Base-by-base conservation (phyloP, 75 land plant genomes). In the Picea sitchensis region DNA sequence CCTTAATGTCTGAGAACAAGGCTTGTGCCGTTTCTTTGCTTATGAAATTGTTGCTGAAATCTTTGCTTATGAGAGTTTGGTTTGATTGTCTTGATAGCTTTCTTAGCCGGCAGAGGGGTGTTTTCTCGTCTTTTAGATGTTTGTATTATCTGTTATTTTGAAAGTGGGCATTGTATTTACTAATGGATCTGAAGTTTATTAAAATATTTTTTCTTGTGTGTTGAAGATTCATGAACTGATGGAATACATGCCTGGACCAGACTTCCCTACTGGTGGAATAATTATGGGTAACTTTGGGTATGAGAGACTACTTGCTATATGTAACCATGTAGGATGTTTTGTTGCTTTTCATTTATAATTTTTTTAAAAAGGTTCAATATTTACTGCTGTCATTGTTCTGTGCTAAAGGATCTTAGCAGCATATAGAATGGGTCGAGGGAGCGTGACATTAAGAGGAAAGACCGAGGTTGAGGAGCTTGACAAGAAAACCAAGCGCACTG, bases 241-340 rank as follows among this genome's bases (percentile, higher is more conserved):
- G 85, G 97, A 95, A 77, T 94, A 93, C 82, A 81, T 97, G 94
- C 99, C 99, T 68, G 99, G 96, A 34, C 99, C 99, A 64, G 99
- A 97, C 84, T 97, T 97, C 68, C 99, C 99, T 57, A 97, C 99
- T 79, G 99, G 99, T 65, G 99, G 99, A 75, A 74, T 91, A 78
- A 95, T 97, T 14, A 87, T 97, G 91, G 99, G 99, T 47, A 91
- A 86, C 41, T 34, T 68, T 77, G 99, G 99, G 99, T 97, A 89
- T 68, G 86, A 12, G 64, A 15, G 59, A 11, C 26, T 64, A 44
- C 61, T 56, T 73, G 11, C 56, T 38, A 68, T 68, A 32, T 61
- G 61, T 68, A 5, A 65, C 31, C 57, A 58, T 79, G 6, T 14
- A 74, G 20, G 20, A 58, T 34, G 5, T 5, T n/a, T 17, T 14